Percentiles rank a stretch among this genome's conserved stretches.
Conservation (phyloP, 139 green algal species). For the Trebouxia sp. region DNA sequence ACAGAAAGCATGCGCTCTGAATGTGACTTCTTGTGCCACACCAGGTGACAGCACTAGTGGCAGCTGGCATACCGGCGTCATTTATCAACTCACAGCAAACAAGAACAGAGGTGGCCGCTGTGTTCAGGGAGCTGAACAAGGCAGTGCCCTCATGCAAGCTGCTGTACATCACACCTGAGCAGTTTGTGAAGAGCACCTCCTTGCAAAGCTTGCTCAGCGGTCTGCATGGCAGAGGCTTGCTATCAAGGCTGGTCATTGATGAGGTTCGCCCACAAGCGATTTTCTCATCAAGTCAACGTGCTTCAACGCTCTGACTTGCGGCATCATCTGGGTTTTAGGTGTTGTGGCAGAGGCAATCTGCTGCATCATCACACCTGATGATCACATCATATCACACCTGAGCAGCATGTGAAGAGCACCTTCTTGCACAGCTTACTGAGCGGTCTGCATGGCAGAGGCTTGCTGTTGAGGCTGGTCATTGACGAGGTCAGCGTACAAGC, state of each 20-base stretch:
- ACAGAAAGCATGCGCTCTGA: too few relatives aligned
- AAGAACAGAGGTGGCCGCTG: constrained; percentile 41
- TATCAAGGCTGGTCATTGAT: constrained; percentile 76
- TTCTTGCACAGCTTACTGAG: constrained; percentile 39
- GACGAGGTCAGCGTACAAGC: too few relatives aligned
- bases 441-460: constrained; percentile 32
- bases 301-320: too few relatives aligned
- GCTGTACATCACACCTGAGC: constrained; percentile 89
- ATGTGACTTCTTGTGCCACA: not conserved
- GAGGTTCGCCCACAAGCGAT: too few relatives aligned
- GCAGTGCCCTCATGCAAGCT: constrained; percentile 59
- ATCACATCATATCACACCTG: constrained; percentile 90
- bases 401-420: constrained; percentile 59
- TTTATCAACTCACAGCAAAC: constrained; percentile 80
- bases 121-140: constrained; percentile 77
- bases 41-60: not conserved
- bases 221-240: constrained; percentile 39
- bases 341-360: too few relatives aligned
- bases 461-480: constrained; percentile 71
- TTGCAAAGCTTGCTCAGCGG: constrained; percentile 38
- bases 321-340: too few relatives aligned
- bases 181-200: constrained; percentile 51
- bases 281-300: too few relatives aligned
- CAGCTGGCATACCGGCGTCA: constrained; percentile 59
- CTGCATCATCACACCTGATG: too few relatives aligned